phyloP scores from a whole-genome alignment of 2,329 filamentous ascomycete genomes.

The Microdochium nivale region DNA sequence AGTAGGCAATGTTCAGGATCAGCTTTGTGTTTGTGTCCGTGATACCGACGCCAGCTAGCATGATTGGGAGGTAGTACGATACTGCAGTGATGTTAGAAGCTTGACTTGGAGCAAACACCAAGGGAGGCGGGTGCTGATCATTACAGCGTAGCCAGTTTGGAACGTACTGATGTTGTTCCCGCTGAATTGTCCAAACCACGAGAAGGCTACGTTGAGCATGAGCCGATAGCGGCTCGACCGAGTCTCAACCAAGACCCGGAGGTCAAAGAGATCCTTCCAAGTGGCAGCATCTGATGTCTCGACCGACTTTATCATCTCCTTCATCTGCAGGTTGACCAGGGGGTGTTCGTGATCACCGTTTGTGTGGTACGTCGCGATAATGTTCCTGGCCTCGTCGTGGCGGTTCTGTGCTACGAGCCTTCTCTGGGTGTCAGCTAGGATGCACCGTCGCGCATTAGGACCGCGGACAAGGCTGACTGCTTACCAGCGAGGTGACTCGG shows the following conservation, averaged over 20 bases:
- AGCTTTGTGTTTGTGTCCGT: conserved; percentile 27
- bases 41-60: conserved; percentile 30
- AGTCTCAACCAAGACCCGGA: conserved; percentile 23
- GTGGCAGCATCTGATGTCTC: conserved; percentile 22
- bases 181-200: conserved; percentile 31
- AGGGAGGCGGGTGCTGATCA: conserved; percentile 1
- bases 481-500: conserved; percentile 23
- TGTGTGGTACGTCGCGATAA: conserved; percentile 30
- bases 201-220: conserved; percentile 29
- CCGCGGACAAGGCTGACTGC: conserved; percentile 1
- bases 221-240: conserved; percentile 25
- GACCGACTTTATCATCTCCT: conserved; percentile 27
- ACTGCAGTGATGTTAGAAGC: conserved; percentile 11
- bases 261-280: conserved; percentile 25
- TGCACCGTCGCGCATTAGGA: neutral
- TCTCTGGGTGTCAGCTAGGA: neutral
- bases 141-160: neutral
- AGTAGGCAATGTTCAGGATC: conserved; percentile 28
- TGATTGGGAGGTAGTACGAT: conserved; percentile 29
- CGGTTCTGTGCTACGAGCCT: conserved; percentile 22
- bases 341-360: conserved; percentile 29
- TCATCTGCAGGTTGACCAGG: conserved; percentile 30
- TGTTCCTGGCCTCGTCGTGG: conserved; percentile 23
- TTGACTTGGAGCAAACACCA: neutral
- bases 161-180: conserved; percentile 22